phyloP scores from a whole-genome alignment of 371 early-diverging fungal genomes.

The Mucor irregularis region DNA sequence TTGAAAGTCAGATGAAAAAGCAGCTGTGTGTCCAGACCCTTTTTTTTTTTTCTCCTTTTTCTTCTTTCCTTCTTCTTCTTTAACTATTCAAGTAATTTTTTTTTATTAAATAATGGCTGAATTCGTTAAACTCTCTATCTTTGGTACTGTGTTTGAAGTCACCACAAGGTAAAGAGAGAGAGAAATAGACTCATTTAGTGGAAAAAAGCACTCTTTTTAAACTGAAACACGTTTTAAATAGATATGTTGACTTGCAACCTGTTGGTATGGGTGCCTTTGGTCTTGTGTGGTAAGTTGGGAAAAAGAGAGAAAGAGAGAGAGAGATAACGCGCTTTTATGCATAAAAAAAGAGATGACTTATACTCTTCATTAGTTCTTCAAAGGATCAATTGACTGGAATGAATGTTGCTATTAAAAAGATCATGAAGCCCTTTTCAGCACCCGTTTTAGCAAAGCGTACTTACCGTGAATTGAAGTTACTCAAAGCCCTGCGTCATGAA shows the following conservation, averaged over 20 bases:
- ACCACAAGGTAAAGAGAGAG: slow-evolving; percentile 67
- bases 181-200: background rate
- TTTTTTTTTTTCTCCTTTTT: background rate
- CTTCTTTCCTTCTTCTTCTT: background rate
- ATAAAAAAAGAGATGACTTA: background rate
- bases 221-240: slow-evolving; percentile 18
- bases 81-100: background rate
- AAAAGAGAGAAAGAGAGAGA: slow-evolving; percentile 14
- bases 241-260: slow-evolving; percentile 90
- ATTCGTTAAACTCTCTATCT: slow-evolving; percentile 83
- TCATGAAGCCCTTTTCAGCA: slow-evolving; percentile 90
- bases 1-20: background rate
- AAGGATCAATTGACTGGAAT: slow-evolving; percentile 79
- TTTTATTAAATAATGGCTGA: slow-evolving; percentile 62
- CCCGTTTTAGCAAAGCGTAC: slow-evolving; percentile 91
- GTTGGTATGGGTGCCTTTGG: slow-evolving; percentile 98
- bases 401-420: slow-evolving; percentile 93
- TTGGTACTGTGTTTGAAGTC: slow-evolving; percentile 93
- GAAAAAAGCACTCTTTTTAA: background rate
- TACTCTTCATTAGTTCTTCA: slow-evolving; percentile 68
- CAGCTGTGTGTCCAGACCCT: background rate
- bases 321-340: no score
- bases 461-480: slow-evolving; percentile 89
- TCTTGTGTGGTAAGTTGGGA: slow-evolving; percentile 80
- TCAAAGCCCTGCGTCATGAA: slow-evolving; percentile 87